Percentiles rank a stretch among this genome's conserved stretches.
These are phyloP conservation scores for Candida silvicultrix DNA, from an alignment of 805 yeast genomes.

Conservation along the genomic window DNA sequence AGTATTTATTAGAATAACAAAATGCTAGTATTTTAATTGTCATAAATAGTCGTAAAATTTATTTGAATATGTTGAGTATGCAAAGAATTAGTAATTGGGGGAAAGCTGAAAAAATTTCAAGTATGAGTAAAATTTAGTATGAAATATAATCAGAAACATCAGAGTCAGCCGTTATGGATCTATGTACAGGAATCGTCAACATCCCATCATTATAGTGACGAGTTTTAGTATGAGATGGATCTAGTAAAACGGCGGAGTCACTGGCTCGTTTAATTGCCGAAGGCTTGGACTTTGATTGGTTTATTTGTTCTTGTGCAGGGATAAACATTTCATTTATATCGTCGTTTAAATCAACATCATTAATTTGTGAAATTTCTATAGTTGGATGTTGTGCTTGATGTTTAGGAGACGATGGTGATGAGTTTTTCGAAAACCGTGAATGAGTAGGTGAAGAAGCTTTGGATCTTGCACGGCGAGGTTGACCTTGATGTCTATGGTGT, in stretches of 20 bases:
- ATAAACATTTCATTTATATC: not conserved
- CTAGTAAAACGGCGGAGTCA: not conserved
- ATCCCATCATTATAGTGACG: not conserved
- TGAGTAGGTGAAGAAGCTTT: not conserved
- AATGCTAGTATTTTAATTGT: too few species aligned
- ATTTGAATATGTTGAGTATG: too few species aligned
- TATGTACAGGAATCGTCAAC: slow-evolving; percentile 1
- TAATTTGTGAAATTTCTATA: not conserved
- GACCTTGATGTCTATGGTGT: not conserved
- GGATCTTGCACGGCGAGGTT: not conserved
- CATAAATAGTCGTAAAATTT: not conserved
- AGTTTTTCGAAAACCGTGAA: not conserved
- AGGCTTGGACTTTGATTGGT: not conserved
- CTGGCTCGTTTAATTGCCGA: not conserved
- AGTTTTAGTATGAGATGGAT: not conserved
- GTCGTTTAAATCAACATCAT: not conserved
- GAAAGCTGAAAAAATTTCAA: too few species aligned
- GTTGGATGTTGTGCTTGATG: not conserved
- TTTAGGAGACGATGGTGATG: not conserved
- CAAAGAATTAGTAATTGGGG: too few species aligned
- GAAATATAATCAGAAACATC: not conserved
- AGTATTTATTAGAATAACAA: too few species aligned
- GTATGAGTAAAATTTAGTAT: too few species aligned
- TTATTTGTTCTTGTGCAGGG: not conserved
- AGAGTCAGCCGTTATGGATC: not conserved